phyloP scores from a whole-genome alignment of 2,329 filamentous ascomycete species.

The Sporothrix luriei region DNA sequence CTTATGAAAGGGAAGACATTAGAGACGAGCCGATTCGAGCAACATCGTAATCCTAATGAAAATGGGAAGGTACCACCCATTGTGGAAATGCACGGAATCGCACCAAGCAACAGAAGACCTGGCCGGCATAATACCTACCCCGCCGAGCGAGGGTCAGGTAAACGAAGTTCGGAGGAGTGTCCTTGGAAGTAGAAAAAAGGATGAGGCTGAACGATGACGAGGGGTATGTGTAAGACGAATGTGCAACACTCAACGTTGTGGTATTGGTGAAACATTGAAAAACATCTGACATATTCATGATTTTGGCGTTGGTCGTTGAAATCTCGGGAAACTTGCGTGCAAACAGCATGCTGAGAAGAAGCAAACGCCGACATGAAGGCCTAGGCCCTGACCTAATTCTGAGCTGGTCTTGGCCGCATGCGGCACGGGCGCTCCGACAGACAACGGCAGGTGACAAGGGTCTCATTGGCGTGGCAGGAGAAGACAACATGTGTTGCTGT shows the following conservation, averaged over 20 bases:
- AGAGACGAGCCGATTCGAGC: background rate
- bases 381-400: background rate
- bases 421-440: background rate
- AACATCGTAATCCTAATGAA: background rate
- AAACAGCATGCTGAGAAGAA: background rate
- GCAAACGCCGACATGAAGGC: background rate
- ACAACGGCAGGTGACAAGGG: background rate
- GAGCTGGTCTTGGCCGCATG: background rate
- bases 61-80: background rate
- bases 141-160: background rate
- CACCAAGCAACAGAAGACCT: background rate
- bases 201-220: background rate
- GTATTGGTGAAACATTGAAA: background rate
- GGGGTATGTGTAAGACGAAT: background rate
- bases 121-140: slow-evolving; percentile 5
- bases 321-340: background rate
- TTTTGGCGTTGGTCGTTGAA: background rate
- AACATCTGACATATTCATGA: background rate
- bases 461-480: background rate
- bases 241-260: background rate
- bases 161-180: background rate
- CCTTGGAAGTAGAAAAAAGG: no score
- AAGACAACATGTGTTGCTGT: background rate
- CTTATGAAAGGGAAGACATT: background rate
- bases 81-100: background rate